Evolutionary conservation across 805 yeast species (phyloP).

Genomic region (Yarrowia divulgata): DNA sequence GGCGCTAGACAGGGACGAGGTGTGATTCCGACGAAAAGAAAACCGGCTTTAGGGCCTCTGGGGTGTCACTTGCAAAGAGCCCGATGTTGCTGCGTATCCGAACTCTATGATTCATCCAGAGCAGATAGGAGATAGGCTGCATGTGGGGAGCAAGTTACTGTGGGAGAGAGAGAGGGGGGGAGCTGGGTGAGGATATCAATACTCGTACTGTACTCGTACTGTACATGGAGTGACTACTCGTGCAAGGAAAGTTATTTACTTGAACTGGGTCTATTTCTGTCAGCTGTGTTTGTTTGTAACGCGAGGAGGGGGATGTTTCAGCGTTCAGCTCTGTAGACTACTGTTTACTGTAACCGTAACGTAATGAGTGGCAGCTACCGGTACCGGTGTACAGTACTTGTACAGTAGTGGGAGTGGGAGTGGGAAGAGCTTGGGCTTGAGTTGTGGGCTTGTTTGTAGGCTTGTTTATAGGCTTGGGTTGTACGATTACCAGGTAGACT

Average conservation of each 20-base stretch:
- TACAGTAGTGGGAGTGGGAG: too few species aligned
- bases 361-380: neutral
- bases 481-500: too few species aligned
- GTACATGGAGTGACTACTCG: too few species aligned
- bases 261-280: too few species aligned
- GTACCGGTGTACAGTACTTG: too few species aligned
- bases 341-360: slow-evolving; percentile 2
- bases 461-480: too few species aligned
- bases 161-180: too few species aligned
- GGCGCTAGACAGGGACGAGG: slow-evolving; percentile 1
- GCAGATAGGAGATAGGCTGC: slow-evolving; percentile 38
- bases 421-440: too few species aligned
- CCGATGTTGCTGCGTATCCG: slow-evolving; percentile 35
- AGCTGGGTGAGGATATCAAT: too few species aligned
- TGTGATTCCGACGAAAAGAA: neutral
- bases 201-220: too few species aligned
- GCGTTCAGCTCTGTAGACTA: neutral
- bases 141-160: slow-evolving; percentile 33
- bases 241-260: too few species aligned
- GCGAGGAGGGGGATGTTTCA: slow-evolving; percentile 1
- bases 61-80: slow-evolving; percentile 23
- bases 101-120: slow-evolving; percentile 37
- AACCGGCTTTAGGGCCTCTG: slow-evolving; percentile 15
- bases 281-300: neutral
- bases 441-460: too few species aligned